Percentiles rank a stretch among this genome's conserved stretches.
Evolutionary conservation across 2,329 filamentous ascomycete species (phyloP).

Genomic region (Xylariaceae sp.): DNA sequence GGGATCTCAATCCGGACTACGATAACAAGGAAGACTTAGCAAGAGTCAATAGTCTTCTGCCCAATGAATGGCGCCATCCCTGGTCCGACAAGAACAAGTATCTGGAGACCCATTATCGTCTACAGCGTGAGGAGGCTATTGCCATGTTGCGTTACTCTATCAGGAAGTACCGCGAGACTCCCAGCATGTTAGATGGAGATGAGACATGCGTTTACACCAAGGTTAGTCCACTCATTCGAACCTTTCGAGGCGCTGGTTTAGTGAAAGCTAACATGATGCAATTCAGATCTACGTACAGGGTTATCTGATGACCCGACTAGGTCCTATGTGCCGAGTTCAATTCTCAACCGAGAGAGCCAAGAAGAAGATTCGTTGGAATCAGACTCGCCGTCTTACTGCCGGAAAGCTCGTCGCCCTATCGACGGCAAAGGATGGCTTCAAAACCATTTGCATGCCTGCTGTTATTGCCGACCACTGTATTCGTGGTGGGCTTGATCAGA

Average conservation of each 20-base stretch:
- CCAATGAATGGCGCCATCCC: slow-evolving; percentile 51
- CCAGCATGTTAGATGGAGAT: slow-evolving; percentile 52
- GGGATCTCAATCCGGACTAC: slow-evolving; percentile 44
- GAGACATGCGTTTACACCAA: slow-evolving; percentile 64
- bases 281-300: slow-evolving; percentile 60
- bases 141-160: slow-evolving; percentile 66
- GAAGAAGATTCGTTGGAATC: slow-evolving; percentile 61
- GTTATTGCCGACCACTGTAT: slow-evolving; percentile 66
- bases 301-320: slow-evolving; percentile 56
- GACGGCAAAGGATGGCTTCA: slow-evolving; percentile 55
- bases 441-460: slow-evolving; percentile 61
- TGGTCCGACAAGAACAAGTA: slow-evolving; percentile 62
- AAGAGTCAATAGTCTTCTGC: slow-evolving; percentile 35
- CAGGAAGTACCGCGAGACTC: slow-evolving; percentile 45
- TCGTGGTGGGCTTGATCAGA: slow-evolving; percentile 52
- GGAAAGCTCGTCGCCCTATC: slow-evolving; percentile 52
- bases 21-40: slow-evolving; percentile 18
- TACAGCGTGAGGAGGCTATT: slow-evolving; percentile 70
- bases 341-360: slow-evolving; percentile 64
- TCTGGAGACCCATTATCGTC: slow-evolving; percentile 65
- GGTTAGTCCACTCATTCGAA: slow-evolving; percentile 36
- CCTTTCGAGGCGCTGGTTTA: slow-evolving; percentile 5
- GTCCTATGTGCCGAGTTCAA: slow-evolving; percentile 60
- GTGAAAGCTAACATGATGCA: not conserved
- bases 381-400: slow-evolving; percentile 47